Base-by-base conservation (phyloP, 495 filamentous ascomycete genomes). In the Xylaria intraflava region DNA sequence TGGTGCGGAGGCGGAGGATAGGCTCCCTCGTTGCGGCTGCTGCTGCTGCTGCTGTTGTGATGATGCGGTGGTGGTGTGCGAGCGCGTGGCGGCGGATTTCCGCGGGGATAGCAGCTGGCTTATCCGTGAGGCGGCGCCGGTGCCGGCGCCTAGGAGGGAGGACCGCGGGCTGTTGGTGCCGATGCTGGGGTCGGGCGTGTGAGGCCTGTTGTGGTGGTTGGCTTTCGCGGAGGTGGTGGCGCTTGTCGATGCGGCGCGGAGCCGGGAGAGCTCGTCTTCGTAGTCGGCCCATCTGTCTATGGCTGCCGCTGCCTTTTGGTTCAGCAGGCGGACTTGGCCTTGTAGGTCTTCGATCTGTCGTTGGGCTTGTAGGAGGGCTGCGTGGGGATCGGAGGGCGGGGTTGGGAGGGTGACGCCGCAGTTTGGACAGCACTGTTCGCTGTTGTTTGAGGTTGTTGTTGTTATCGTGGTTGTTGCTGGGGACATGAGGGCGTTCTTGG, bases 261-360 rank as follows among this genome's bases (percentile, higher is more conserved):
- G 77, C 29, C 77, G 77, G 53, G 78, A 79, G 7, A 95, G 70
- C 70, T 95, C 89, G 66, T 94, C 88, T 78, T 98, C 93, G 78
- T 96, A 96, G 73, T 95, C 88, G 64, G 90, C 87, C 69, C 90
- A 83, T 74, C 89, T 87, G 72, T 90, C 84, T 53, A 77, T 82
- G 60, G 90, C 87, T 29, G 83, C 78, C 0, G 83, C 78, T 33
- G 88, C 88, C 68, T 91, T 94, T 48, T 82, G 74, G 53, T 83
- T 94, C 51, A 97, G 73, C 24, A 79, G 71, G 8, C 72, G 72
- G 11, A 95, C 81, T 65, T 97, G 89, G 43, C 81, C 79, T 65
- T 96, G 83, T 20, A 98, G 73, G 61, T 95, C 92, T 52, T 79
- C 69, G 57, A 96, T 91, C 41, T 83, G 78, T 36, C 73, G 77